Evolutionary conservation across 257 asterid genomes (phyloP), one percentile per base, ranked within the genome.

Genomic region (Solanum microdontum): DNA sequence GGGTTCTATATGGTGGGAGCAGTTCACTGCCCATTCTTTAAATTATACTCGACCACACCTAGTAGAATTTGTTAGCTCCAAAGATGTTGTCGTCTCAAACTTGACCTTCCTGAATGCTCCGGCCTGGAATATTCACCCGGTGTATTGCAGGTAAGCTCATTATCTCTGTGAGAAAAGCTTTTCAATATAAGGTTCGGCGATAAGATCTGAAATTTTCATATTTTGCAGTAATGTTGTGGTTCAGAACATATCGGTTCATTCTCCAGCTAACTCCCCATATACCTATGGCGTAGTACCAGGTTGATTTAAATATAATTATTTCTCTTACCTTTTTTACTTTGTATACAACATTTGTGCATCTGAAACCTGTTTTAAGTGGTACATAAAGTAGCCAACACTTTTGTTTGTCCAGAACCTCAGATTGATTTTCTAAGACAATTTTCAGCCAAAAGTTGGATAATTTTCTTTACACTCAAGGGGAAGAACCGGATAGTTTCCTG

Each of bases 1-100:
- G 82, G 98, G 98, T 85, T 94, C 94, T 5, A 88, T 95, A 82
- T 95, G 98, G 98, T 95, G 98, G 98, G 94, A 95, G 79, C 90
- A 87, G 83, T 28, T 91, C 60, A 90, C 51, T 60, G 19, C 86
- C 62, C 91, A 88, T 91, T 88, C 96, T 37, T 91, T 95, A 73
- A 93, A 95, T 89, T 91, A 95, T 89, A 94, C 98, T 79, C 92
- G 96, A 55, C 98, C 98, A 1, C 95, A 94, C 92, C 90, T 95
- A 58, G 94, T 95, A 11, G 98, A 95, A 83, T 86, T 95, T 83
- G 72, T 93, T 39, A 64, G 89, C 89, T 93, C 95, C 7, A 91
- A 88, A 82, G 89, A 92, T 85, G 89, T 95, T 69, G 96, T 92
- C 19, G 86, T 95, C 45, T 94, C 96, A 36, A 95, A 95, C 90